A percentile compares a stretch with the other conserved stretches of the same genome.
phyloP scores from a whole-genome alignment of 163 green algal genomes.

The Chlorella variabilis region DNA sequence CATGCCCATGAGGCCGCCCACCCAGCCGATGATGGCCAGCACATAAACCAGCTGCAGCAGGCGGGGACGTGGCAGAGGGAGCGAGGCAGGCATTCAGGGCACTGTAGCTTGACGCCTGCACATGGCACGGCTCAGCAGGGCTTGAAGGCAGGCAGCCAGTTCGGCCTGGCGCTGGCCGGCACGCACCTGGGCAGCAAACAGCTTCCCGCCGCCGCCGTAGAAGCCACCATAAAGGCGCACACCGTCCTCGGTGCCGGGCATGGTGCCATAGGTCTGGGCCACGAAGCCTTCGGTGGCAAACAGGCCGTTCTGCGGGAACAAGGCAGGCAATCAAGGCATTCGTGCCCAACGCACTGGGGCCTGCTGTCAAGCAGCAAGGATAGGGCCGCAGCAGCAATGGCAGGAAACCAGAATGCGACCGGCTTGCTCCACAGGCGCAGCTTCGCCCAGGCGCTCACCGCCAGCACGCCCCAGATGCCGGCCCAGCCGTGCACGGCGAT shows the following conservation, averaged over 20 bases:
- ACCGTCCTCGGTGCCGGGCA: constrained; percentile 7
- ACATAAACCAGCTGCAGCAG: constrained; percentile 24
- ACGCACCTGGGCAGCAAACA: constrained; percentile 66
- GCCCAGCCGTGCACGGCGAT: constrained; percentile 87
- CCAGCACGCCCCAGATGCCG: constrained; percentile 64
- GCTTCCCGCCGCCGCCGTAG: constrained; percentile 67
- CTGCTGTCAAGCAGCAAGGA: too few relatives aligned
- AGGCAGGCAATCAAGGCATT: too few relatives aligned
- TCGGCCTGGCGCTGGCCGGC: too few relatives aligned
- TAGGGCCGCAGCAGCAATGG: too few relatives aligned
- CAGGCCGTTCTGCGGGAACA: constrained; percentile 1
- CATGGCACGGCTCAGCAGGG: too few relatives aligned
- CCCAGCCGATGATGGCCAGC: constrained; percentile 13
- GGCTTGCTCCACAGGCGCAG: constrained; percentile 7
- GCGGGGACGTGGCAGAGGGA: neutral
- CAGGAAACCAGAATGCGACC: too few relatives aligned
- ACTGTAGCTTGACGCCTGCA: constrained; percentile 55
- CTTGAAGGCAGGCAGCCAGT: too few relatives aligned
- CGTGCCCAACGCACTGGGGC: too few relatives aligned
- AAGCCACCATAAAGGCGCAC: constrained; percentile 68
- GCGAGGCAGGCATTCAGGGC: constrained; percentile 42
- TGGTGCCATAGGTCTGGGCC: neutral
- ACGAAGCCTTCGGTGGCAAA: constrained; percentile 18
- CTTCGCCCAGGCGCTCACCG: constrained; percentile 61
- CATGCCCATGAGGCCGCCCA: constrained; percentile 15